Percentiles rank a stretch among this genome's conserved stretches.
phyloP scores from a whole-genome alignment of 2,329 filamentous ascomycete genomes.

The Beauveria varroae region DNA sequence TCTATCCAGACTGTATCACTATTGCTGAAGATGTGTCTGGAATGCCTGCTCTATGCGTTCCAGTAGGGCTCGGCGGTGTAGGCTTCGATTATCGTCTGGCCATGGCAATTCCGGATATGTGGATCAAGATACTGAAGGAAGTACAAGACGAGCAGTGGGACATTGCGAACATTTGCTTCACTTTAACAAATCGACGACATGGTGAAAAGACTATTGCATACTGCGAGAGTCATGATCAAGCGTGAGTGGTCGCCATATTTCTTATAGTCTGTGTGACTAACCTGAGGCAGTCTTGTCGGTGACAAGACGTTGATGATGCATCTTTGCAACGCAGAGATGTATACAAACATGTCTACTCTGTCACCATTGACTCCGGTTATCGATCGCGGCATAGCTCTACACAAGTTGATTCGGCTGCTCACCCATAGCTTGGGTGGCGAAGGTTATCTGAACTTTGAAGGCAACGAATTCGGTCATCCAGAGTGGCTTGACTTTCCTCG shows the following conservation, averaged over 20 bases:
- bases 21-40: slow-evolving; percentile 96
- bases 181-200: slow-evolving; percentile 84
- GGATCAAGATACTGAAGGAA: slow-evolving; percentile 98
- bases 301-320: slow-evolving; percentile 98
- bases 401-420: slow-evolving; percentile 95
- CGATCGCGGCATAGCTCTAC: slow-evolving; percentile 81
- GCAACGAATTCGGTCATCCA: slow-evolving; percentile 96
- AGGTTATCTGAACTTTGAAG: slow-evolving; percentile 97
- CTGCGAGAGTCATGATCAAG: slow-evolving; percentile 94
- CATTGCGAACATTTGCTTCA: slow-evolving; percentile 75
- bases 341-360: slow-evolving; percentile 91
- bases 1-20: slow-evolving; percentile 83
- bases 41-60: slow-evolving; percentile 93
- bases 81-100: slow-evolving; percentile 96
- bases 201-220: slow-evolving; percentile 99
- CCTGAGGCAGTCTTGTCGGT: slow-evolving; percentile 65
- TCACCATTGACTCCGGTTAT: slow-evolving; percentile 81
- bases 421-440: slow-evolving; percentile 90
- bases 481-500: slow-evolving; percentile 99
- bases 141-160: slow-evolving; percentile 88
- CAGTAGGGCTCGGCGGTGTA: slow-evolving; percentile 77
- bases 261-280: slow-evolving; percentile 18
- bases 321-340: slow-evolving; percentile 93
- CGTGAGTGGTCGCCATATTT: slow-evolving; percentile 49
- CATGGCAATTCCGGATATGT: slow-evolving; percentile 98